Evolutionary conservation across 2,329 filamentous ascomycete genomes (phyloP).

Genomic region (Fusarium musae): DNA sequence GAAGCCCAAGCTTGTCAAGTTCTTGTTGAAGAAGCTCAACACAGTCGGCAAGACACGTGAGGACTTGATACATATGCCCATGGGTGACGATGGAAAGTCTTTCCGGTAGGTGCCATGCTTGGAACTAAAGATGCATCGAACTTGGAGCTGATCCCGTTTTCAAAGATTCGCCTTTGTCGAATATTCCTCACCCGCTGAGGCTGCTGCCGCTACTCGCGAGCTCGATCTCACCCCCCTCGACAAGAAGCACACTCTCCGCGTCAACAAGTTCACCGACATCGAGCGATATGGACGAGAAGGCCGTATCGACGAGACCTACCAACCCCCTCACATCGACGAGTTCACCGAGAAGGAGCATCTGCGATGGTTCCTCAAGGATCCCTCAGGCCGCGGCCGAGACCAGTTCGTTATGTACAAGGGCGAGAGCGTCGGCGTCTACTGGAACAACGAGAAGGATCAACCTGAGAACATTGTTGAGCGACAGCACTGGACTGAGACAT

Average conservation of each 20-base stretch:
- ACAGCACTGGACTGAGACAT: constrained; percentile 96
- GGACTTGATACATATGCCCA: constrained; percentile 92
- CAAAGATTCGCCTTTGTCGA: constrained; percentile 95
- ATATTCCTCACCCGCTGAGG: constrained; percentile 90
- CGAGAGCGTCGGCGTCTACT: constrained; percentile 93
- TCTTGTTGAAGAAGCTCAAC: constrained; percentile 92
- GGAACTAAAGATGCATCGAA: background rate
- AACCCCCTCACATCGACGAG: constrained; percentile 80
- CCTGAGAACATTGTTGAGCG: constrained; percentile 92
- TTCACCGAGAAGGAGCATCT: constrained; percentile 95
- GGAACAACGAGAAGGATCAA: constrained; percentile 95
- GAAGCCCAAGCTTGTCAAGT: constrained; percentile 95
- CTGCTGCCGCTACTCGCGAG: constrained; percentile 86
- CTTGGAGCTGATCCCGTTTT: constrained; percentile 17
- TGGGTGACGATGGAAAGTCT: constrained; percentile 87
- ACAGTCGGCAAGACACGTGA: constrained; percentile 85
- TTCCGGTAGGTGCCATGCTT: constrained; percentile 72
- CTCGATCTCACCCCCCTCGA: constrained; percentile 90
- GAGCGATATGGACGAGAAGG: constrained; percentile 96
- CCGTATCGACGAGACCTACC: constrained; percentile 90
- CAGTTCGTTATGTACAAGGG: constrained; percentile 95
- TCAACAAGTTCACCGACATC: constrained; percentile 99
- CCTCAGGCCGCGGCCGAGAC: constrained; percentile 82
- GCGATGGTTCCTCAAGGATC: constrained; percentile 90
- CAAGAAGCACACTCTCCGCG: constrained; percentile 93